Conservation (phyloP, 306 rosid species). For the Carpinus fangiana region DNA sequence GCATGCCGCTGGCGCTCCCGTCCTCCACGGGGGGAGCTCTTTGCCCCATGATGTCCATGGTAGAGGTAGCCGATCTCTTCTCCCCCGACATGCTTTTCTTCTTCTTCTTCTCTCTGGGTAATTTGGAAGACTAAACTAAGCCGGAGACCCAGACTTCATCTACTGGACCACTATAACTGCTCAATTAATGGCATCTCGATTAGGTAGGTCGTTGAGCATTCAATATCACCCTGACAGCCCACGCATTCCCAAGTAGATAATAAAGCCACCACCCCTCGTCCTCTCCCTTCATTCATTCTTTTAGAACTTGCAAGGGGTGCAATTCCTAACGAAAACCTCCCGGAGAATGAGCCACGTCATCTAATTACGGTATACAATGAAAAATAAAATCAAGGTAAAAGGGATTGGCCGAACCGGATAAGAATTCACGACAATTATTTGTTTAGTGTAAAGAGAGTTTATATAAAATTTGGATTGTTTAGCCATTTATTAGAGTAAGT, state of each 20-base stretch:
- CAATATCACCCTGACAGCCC: conserved; percentile 31
- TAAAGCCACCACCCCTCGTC: too few relatives aligned
- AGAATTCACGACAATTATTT: too few relatives aligned
- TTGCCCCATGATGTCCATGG: conserved; percentile 32
- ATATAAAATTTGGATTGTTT: too few relatives aligned
- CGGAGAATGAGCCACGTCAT: too few relatives aligned
- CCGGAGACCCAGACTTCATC: neutral
- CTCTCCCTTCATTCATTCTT: too few relatives aligned
- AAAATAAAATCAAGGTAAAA: too few relatives aligned
- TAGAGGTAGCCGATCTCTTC: conserved; percentile 25
- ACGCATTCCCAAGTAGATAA: conserved; percentile 28
- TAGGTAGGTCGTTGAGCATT: conserved; percentile 28
- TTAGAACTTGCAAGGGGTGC: too few relatives aligned
- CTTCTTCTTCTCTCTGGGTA: neutral
- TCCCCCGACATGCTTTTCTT: conserved; percentile 8
- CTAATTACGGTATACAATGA: too few relatives aligned
- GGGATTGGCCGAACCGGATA: too few relatives aligned
- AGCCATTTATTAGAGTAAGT: too few relatives aligned
- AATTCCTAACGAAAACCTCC: too few relatives aligned
- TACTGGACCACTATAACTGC: neutral
- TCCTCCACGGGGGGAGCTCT: conserved; percentile 21
- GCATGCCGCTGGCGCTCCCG: conserved; percentile 31
- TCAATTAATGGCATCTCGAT: neutral
- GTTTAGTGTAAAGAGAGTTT: too few relatives aligned
- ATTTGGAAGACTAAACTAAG: neutral